Conservation (phyloP, 345 rosid genomes). For the Ceriops decandra region DNA sequence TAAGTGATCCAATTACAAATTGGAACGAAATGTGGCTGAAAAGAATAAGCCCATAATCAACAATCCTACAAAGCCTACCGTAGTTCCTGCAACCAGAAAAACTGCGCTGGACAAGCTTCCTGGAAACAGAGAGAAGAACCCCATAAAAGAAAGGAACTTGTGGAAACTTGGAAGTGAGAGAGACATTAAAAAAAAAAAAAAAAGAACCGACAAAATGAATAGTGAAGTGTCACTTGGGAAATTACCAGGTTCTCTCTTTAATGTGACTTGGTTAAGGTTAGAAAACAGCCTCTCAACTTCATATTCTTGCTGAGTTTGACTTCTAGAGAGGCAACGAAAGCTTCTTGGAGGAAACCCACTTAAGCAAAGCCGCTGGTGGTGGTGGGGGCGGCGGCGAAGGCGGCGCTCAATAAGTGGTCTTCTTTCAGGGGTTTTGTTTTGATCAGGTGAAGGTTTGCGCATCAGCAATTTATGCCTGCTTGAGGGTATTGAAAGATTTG, state of each 20-base stretch:
- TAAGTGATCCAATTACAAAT: slow-evolving; percentile 21
- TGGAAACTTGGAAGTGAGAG: neutral
- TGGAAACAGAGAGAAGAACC: slow-evolving; percentile 22
- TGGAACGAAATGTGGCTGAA: neutral
- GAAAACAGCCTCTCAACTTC: slow-evolving; percentile 79
- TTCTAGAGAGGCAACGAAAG: slow-evolving; percentile 42
- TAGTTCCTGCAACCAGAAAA: slow-evolving; percentile 85
- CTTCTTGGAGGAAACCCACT: neutral
- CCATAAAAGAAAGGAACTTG: neutral
- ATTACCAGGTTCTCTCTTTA: slow-evolving; percentile 83
- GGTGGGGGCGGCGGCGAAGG: neutral
- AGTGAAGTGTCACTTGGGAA: neutral
- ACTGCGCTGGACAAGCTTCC: slow-evolving; percentile 81
- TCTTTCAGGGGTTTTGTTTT: neutral
- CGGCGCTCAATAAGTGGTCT: neutral
- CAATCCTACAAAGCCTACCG: slow-evolving; percentile 31
- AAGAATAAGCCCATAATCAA: neutral
- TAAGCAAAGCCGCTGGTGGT: neutral
- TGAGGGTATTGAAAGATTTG: neutral
- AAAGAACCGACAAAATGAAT: neutral
- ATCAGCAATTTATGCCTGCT: neutral
- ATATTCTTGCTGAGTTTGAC: slow-evolving; percentile 29
- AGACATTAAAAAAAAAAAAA: slow-evolving; percentile 1
- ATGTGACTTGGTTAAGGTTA: slow-evolving; percentile 66
- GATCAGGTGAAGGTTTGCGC: neutral